Conservation (phyloP, 1,284 basidiomycete species). For the Malassezia cuniculi region DNA sequence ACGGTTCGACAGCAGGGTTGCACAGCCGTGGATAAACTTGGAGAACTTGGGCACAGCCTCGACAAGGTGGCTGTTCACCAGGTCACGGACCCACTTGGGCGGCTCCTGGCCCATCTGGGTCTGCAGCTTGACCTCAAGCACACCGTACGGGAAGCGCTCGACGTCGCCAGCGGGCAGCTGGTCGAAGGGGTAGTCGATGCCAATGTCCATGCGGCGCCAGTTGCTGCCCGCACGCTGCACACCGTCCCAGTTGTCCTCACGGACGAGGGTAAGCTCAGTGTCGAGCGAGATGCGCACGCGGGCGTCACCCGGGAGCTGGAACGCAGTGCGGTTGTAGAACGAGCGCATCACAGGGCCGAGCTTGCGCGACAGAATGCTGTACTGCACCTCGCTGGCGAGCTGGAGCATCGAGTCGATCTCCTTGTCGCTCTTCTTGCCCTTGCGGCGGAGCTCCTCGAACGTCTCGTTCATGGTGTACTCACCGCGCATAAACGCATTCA, state of each 20-base stretch:
- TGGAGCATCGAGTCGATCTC: slow-evolving; percentile 93
- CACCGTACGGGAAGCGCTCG: slow-evolving; percentile 85
- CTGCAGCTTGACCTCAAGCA: slow-evolving; percentile 92
- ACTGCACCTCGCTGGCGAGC: slow-evolving; percentile 90
- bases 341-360: slow-evolving; percentile 76
- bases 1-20: slow-evolving; percentile 77
- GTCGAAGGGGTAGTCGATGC: slow-evolving; percentile 80
- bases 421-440: slow-evolving; percentile 84
- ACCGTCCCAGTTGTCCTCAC: slow-evolving; percentile 96
- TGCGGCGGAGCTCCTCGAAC: slow-evolving; percentile 73
- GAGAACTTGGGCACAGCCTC: slow-evolving; percentile 51
- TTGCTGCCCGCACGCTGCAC: slow-evolving; percentile 63
- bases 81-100: slow-evolving; percentile 86
- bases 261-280: slow-evolving; percentile 81
- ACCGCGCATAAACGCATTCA: slow-evolving; percentile 80
- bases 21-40: slow-evolving; percentile 96
- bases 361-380: slow-evolving; percentile 70
- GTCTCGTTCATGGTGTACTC: slow-evolving; percentile 89
- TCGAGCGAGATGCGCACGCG: slow-evolving; percentile 95
- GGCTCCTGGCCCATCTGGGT: slow-evolving; percentile 93
- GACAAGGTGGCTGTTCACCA: slow-evolving; percentile 79
- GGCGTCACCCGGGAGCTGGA: slow-evolving; percentile 95
- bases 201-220: slow-evolving; percentile 87
- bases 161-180: slow-evolving; percentile 61
- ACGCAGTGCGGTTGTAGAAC: slow-evolving; percentile 98